Evolutionary conservation across 2,329 filamentous ascomycete species (phyloP).

Genomic region (Penicillium italicum): DNA sequence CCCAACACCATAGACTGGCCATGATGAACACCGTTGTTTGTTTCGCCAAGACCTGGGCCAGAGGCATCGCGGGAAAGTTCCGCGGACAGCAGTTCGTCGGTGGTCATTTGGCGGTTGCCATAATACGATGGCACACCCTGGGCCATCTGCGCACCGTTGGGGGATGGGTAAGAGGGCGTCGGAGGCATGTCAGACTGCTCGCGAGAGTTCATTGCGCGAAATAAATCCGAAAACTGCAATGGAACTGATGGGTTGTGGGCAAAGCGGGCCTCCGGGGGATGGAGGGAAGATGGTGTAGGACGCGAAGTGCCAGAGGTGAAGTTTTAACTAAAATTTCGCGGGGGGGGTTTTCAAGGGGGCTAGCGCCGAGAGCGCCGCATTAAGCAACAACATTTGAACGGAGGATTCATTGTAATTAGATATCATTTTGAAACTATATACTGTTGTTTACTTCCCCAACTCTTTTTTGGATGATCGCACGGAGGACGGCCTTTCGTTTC

Average conservation of each 20-base stretch:
- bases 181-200: slow-evolving; percentile 44
- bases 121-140: slow-evolving; percentile 45
- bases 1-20: slow-evolving; percentile 40
- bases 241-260: slow-evolving; percentile 22
- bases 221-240: slow-evolving; percentile 10
- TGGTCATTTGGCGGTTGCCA: slow-evolving; percentile 43
- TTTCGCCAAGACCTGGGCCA: slow-evolving; percentile 42
- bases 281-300: slow-evolving; percentile 24
- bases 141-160: slow-evolving; percentile 44
- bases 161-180: slow-evolving; percentile 44
- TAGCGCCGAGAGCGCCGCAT: slow-evolving; percentile 34
- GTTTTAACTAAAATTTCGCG: slow-evolving; percentile 38
- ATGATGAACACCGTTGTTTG: slow-evolving; percentile 41
- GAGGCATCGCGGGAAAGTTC: slow-evolving; percentile 48
- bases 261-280: slow-evolving; percentile 35
- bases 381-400: slow-evolving; percentile 32
- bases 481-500: slow-evolving; percentile 43
- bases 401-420: slow-evolving; percentile 8
- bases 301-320: slow-evolving; percentile 31
- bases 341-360: slow-evolving; percentile 34
- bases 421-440: slow-evolving; percentile 19
- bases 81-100: slow-evolving; percentile 48
- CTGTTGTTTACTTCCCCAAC: slow-evolving; percentile 25
- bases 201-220: slow-evolving; percentile 38
- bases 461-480: slow-evolving; percentile 31